Base-by-base conservation (phyloP, 2,329 filamentous ascomycete genomes). In the Calonectria hawksworthii region DNA sequence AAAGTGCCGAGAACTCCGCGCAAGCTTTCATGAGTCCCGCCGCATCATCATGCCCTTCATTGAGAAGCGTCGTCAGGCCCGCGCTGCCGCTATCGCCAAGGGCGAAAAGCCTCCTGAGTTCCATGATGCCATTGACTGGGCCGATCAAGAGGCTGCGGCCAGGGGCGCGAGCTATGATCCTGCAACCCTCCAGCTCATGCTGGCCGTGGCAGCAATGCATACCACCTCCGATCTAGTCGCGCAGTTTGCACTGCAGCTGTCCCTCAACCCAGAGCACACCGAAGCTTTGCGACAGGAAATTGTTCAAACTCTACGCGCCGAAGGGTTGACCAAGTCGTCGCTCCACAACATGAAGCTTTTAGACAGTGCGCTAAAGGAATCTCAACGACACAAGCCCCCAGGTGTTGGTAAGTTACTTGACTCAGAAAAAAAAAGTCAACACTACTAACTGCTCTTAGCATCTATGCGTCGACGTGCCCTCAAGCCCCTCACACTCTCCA, bases 51-150 rank as follows among this genome's bases (percentile, higher is more conserved):
- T 28, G 23, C 56, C 56, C 3, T 63, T 63, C 36, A 63, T 63
- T 28, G 36, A 63, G 5, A 63, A 63, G 56, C 56, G 34, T 41
- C 56, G 34, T 23, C 56, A 63, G 8, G 56, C 56, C 16, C 56
- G 34, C 23, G 34, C 23, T 14, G 34, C 14, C 2, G 34, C 56
- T 6, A 11, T 63, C 3, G 56, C 56, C 14, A 63, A 63, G 36
- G 56, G 56, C 10, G 56, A 63, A 63, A 63, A 63, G 23, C n/a
- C 38, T 10, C 56, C 23, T 28, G 56, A 21, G 23, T 63, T 41
- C 56, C 56, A 63, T 14, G 56, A 63, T 9, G 56, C 56, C 23
- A 63, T 63, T 23, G 56, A 63, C 34, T 63, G 56, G 56, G 56
- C 56, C 14, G 56, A 63, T 36, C 36, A 63, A 7, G 56, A 63